phyloP scores from a whole-genome alignment of 2,329 filamentous ascomycete genomes.

The Microsporum audouinii region DNA sequence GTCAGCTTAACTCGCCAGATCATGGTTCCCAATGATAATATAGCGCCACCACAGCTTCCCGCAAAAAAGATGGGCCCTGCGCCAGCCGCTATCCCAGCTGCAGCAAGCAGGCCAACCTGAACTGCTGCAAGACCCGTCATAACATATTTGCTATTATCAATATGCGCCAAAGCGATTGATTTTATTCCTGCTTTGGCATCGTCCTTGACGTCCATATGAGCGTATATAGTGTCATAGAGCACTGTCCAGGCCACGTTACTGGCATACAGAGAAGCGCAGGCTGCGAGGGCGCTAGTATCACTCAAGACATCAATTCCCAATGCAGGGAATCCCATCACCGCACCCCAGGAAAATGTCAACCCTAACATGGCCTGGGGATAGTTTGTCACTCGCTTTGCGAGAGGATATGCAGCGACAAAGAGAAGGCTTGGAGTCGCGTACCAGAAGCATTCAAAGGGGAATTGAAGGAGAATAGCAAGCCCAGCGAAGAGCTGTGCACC shows the following conservation, averaged over 20 bases:
- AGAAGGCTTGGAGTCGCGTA: constrained; percentile 35
- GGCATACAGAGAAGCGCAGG: constrained; percentile 34
- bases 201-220: constrained; percentile 42
- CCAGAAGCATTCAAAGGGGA: constrained; percentile 33
- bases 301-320: constrained; percentile 36
- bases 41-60: constrained; percentile 48
- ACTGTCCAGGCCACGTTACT: constrained; percentile 40
- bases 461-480: constrained; percentile 33
- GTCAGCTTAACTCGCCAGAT: constrained; percentile 48
- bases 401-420: constrained; percentile 39
- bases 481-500: constrained; percentile 33
- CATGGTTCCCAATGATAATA: constrained; percentile 45
- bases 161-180: constrained; percentile 40
- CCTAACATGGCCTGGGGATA: constrained; percentile 44
- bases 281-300: constrained; percentile 26
- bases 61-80: constrained; percentile 49
- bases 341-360: constrained; percentile 41
- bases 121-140: constrained; percentile 31
- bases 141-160: constrained; percentile 36
- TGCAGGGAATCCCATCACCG: constrained; percentile 39
- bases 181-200: constrained; percentile 41
- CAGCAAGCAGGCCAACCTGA: constrained; percentile 35
- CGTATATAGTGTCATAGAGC: constrained; percentile 43
- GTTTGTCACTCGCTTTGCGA: constrained; percentile 43
- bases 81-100: constrained; percentile 38